Conservation (phyloP, 768 basidiomycete genomes). For the Collybia mongolica region DNA sequence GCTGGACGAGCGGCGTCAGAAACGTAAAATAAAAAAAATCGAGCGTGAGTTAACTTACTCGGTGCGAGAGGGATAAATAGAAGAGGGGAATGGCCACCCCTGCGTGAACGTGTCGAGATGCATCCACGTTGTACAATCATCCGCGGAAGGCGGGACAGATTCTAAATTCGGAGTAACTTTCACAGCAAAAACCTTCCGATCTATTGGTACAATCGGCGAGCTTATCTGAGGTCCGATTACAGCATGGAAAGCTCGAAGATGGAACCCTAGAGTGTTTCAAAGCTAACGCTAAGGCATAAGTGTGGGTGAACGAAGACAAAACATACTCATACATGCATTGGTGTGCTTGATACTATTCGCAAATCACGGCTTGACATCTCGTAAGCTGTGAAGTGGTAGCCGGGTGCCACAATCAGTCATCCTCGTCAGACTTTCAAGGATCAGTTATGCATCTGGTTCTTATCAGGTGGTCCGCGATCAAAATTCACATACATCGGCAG, state of each 20-base stretch:
- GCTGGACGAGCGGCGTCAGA: slow-evolving; percentile 43
- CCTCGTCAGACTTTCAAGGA: slow-evolving; percentile 13
- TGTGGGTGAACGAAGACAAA: background rate
- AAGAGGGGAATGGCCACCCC: slow-evolving; percentile 25
- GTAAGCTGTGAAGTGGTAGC: slow-evolving; percentile 14
- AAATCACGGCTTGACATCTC: slow-evolving; percentile 4
- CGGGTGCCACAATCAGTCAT: slow-evolving; percentile 39
- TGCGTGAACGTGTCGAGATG: slow-evolving; percentile 31
- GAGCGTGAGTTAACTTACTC: slow-evolving; percentile 29
- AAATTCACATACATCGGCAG: slow-evolving; percentile 4
- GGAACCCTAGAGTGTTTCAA: background rate
- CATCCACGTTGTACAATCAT: slow-evolving; percentile 38
- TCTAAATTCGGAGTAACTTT: slow-evolving; percentile 35
- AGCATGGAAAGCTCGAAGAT: slow-evolving; percentile 1
- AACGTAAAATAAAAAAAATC: slow-evolving; percentile 35
- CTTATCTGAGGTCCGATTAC: slow-evolving; percentile 26
- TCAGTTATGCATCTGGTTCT: slow-evolving; percentile 22
- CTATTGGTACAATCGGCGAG: slow-evolving; percentile 34
- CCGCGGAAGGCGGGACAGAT: slow-evolving; percentile 44
- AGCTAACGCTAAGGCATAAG: background rate
- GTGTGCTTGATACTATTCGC: background rate
- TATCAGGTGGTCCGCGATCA: slow-evolving; percentile 12
- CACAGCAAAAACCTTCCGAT: slow-evolving; percentile 39
- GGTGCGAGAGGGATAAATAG: slow-evolving; percentile 22
- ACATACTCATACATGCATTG: background rate